These are phyloP conservation scores for Nannochloropsis salina DNA, from an alignment of 108 stramenopile species.

Conservation along the genomic window DNA sequence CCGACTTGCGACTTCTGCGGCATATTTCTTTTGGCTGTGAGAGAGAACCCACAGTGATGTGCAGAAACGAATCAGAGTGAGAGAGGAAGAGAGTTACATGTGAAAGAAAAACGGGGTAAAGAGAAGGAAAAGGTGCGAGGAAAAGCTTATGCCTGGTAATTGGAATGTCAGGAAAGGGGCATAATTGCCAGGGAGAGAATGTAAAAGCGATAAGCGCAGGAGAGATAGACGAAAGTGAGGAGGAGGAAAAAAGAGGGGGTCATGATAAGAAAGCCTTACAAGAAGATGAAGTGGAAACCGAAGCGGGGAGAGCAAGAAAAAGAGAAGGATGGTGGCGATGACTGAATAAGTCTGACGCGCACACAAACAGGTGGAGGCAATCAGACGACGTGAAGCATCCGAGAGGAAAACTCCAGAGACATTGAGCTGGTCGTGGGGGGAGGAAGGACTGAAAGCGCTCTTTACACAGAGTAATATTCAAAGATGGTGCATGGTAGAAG, in stretches of 20 bases:
- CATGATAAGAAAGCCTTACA: neutral
- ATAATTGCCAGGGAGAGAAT: too few species aligned
- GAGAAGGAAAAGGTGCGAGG: neutral
- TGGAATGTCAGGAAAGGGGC: too few species aligned
- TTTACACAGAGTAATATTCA: too few species aligned
- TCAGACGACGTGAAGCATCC: neutral
- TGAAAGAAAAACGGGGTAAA: neutral
- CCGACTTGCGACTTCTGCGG: too few species aligned
- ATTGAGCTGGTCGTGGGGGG: too few species aligned
- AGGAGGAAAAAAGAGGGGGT: neutral
- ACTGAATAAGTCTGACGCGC: neutral
- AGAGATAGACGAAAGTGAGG: neutral
- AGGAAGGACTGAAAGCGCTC: too few species aligned
- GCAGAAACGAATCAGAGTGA: neutral
- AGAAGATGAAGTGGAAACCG: neutral
- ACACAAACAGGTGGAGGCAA: neutral
- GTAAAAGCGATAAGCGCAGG: neutral
- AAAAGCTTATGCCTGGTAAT: neutral
- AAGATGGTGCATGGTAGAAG: too few species aligned
- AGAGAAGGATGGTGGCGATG: neutral
- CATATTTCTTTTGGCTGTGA: too few species aligned
- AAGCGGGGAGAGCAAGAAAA: neutral
- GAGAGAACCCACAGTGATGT: too few species aligned
- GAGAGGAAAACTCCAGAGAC: too few species aligned
- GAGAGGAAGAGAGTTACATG: neutral